Evolutionary conservation across 2,329 filamentous ascomycete genomes (phyloP), one percentile per base, ranked within the genome.

Genomic region (Ophiostoma angusticollis): DNA sequence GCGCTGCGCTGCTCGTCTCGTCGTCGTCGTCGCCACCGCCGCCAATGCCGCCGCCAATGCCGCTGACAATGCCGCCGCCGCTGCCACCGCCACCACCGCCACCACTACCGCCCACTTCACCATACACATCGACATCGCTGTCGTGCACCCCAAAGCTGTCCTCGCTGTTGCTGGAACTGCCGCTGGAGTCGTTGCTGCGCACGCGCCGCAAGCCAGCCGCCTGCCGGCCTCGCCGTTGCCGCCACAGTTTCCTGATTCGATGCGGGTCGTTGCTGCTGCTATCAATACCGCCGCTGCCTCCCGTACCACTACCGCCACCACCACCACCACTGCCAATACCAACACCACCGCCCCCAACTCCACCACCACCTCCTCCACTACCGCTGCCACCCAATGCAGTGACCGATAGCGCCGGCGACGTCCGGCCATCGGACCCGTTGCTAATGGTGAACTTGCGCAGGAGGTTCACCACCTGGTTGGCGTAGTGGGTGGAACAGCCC

Each of bases 401-500:
- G n/a, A n/a, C n/a, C 3, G 37, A 34, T 2, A 35, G 27, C 22
- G 42, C 19, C 6, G 34, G 35, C 14, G 39, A 29, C 19, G 29
- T 22, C 7, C 36, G 18, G 8, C 40, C 42, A 37, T 50, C 45
- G 9, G 51, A 51, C 2, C 38, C 45, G 30, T 40, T 47, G 24
- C 48, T 47, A 23, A 54, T 52, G 14, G 47, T 49, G 12, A 48
- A 53, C 9, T 50, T 39, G 32, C 45, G 45, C 41, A 55, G 39
- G 5, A 51, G 47, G 9, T 45, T 43, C 13, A 43, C 49, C 28
- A 50, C 47, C 28, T 53, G 52, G 19, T 46, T 49, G 30, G 47
- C 52, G 35, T 48, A 56, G 34, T 50, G 46, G 6, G 43, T 51
- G 21, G 54, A 53, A 38, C 52, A 50, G 19, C 52, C 54, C 9